Base-by-base conservation (phyloP, 345 rosid genomes). In the Balakata baccata region DNA sequence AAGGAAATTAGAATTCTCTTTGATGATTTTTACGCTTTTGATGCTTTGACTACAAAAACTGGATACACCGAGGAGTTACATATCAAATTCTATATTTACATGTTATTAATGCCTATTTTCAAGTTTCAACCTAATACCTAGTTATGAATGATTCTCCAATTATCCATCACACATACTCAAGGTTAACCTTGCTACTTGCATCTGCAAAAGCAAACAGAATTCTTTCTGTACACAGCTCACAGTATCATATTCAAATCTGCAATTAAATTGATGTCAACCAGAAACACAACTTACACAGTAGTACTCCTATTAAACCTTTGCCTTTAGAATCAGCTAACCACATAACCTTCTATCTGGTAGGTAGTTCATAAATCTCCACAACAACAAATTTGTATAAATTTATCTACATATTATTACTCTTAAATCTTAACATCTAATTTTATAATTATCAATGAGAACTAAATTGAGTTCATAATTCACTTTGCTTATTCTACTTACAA, bases 231-330 rank as follows among this genome's bases (percentile, higher is more conserved):
- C 20, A 23, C 11, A 57, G 11, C 13, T 23, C 29, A 57, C 62
- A 57, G 12, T 22, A 57, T 8, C 34, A 7, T 2, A 81, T 92
- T 92, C 92, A 85, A 95, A 92, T 53, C 25, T 5, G 25, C 59
- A 54, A 54, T 54, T 18, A 54, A 54, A 54, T 14, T 54, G 39
- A 59, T 0, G 64, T 29, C 14, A 38, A 59, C 64, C 11, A 59
- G 6, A 59, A 59, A 17, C 25, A 29, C 64, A 59, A 13, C 16
- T 59, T 25, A 57, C 23, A 9, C 62, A 57, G 7, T 9, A 57
- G 34, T 3, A 52, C 34, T 22, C 34, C 29, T 37, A 57, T 57
- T 9, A 57, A 57, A 57, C 3, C 62, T 23, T 57, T 57, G 13
- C 34, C 34, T 57, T 57, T 2, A 13, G 14, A 57, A 57, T 23